These are phyloP conservation scores for Rubus parviflorus DNA, from an alignment of 306 rosid species.

Conservation along the genomic window DNA sequence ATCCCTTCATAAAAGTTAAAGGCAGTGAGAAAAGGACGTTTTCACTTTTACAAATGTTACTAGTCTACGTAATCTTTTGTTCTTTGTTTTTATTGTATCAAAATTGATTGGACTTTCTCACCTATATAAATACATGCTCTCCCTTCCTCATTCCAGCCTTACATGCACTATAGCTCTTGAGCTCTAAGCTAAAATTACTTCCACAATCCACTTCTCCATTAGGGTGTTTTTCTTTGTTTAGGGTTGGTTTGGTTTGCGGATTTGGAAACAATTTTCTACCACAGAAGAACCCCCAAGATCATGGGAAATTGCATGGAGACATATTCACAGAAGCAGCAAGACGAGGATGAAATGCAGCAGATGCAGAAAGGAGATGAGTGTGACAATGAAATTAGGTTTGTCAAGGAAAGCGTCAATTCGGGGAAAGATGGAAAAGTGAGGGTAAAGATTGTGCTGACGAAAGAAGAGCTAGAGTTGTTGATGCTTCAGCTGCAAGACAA, in stretches of 20 bases:
- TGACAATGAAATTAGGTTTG: slow-evolving; percentile 11
- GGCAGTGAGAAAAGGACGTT: not conserved
- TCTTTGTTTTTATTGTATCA: not conserved
- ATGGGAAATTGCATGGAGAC: slow-evolving; percentile 87
- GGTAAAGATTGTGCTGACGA: slow-evolving; percentile 68
- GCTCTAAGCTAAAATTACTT: not conserved
- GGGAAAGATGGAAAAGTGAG: slow-evolving; percentile 37
- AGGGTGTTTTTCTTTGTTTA: not conserved
- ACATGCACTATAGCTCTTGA: not conserved
- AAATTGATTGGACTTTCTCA: not conserved
- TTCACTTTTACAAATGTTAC: slow-evolving; percentile 8
- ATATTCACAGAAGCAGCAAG: slow-evolving; percentile 20
- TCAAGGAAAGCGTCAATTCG: slow-evolving; percentile 11
- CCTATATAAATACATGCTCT: slow-evolving; percentile 6
- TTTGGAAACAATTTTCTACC: not conserved
- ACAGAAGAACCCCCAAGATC: not conserved
- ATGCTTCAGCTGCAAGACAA: slow-evolving; percentile 50
- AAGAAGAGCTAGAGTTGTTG: slow-evolving; percentile 73
- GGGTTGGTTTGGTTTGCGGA: not conserved
- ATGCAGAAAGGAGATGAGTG: slow-evolving; percentile 8
- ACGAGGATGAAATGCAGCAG: slow-evolving; percentile 22
- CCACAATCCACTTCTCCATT: no score
- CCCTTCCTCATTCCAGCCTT: not conserved
- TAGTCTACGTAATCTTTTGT: not conserved
- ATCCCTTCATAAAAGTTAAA: not conserved